Conservation (phyloP, 768 basidiomycete genomes). For the Hemileccinum impolitum region DNA sequence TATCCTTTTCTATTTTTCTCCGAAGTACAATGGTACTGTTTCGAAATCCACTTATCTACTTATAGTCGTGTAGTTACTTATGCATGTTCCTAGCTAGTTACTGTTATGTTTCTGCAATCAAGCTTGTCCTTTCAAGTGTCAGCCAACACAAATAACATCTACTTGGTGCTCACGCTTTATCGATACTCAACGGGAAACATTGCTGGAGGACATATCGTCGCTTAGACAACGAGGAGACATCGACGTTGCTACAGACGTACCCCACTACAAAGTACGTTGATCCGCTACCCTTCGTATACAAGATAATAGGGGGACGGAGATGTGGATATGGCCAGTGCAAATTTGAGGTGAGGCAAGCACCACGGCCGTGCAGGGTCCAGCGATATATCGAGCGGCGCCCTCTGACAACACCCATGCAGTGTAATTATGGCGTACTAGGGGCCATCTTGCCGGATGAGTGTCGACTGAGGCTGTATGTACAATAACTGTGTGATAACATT, state of each 20-base stretch:
- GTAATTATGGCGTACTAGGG: conserved; percentile 1
- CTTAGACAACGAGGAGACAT: background rate
- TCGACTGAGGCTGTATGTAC: too few species aligned
- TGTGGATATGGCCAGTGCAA: conserved; percentile 2
- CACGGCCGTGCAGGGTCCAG: conserved; percentile 19
- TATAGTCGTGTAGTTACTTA: background rate
- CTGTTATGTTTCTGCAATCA: background rate
- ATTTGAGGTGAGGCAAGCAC: conserved; percentile 5
- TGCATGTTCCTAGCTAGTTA: background rate
- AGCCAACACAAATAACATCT: background rate
- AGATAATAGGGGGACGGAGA: conserved; percentile 1
- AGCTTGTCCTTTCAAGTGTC: background rate
- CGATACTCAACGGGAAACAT: too few species aligned
- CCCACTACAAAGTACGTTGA: conserved; percentile 6
- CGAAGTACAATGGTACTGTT: background rate
- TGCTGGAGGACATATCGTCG: background rate
- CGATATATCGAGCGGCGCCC: conserved; percentile 15
- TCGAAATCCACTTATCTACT: too few species aligned
- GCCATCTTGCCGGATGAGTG: conserved; percentile 4
- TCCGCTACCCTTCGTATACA: background rate
- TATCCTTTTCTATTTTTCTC: background rate
- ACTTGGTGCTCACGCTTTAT: too few species aligned
- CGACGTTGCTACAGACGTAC: background rate
- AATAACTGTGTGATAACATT: background rate
- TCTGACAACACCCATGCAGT: conserved; percentile 12